Percentiles rank a stretch among this genome's conserved stretches.
Conservation (phyloP, 257 asterid genomes). For the Primulina tabacum region DNA sequence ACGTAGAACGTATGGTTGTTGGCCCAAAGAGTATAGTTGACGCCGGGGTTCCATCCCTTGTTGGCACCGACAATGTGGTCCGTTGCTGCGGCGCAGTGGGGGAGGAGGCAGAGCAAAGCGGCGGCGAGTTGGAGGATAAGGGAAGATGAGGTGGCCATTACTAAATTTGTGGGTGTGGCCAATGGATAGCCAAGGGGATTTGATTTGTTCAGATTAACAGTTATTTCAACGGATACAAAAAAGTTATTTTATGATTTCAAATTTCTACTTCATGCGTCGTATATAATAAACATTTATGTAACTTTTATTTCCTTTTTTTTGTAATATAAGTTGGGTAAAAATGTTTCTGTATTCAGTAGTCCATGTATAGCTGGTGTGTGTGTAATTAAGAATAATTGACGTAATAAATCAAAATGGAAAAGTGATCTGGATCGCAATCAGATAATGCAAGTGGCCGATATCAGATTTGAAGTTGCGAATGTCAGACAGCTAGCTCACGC, state of each 20-base stretch:
- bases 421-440: too few species aligned
- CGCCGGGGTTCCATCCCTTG: conserved; percentile 90
- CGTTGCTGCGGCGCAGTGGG: conserved; percentile 54
- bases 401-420: too few species aligned
- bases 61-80: conserved; percentile 97
- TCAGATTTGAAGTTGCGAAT: too few species aligned
- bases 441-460: too few species aligned
- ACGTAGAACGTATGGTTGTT: conserved; percentile 85
- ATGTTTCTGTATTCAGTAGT: too few species aligned
- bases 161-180: conserved; percentile 22
- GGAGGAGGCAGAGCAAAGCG: conserved; percentile 44
- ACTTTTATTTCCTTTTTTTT: too few species aligned
- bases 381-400: too few species aligned
- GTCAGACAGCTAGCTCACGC: neutral
- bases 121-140: conserved; percentile 33
- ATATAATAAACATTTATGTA: too few species aligned
- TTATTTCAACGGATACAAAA: conserved; percentile 28
- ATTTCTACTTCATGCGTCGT: too few species aligned
- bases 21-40: conserved; percentile 93
- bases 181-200: conserved; percentile 9
- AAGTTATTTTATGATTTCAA: neutral
- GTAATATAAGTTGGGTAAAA: too few species aligned
- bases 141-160: conserved; percentile 42
- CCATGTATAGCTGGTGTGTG: too few species aligned
- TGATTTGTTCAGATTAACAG: conserved; percentile 19